A percentile compares a stretch with the other conserved stretches of the same genome.
Conservation (phyloP, 2,329 filamentous ascomycete genomes). For the Teratosphaeria nubilosa region DNA sequence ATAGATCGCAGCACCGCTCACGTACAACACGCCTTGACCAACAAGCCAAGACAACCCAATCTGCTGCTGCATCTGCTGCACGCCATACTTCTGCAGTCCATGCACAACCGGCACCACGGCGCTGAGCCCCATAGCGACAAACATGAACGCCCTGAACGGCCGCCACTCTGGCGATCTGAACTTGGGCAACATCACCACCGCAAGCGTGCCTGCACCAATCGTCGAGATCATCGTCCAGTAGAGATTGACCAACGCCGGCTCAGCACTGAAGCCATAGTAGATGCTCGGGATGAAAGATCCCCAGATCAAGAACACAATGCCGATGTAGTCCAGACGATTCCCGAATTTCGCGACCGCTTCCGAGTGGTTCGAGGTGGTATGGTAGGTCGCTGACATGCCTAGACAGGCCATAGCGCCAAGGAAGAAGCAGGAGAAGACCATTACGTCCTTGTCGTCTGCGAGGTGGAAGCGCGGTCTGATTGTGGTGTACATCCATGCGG, state of each 20-base stretch:
- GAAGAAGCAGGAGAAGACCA: slow-evolving; percentile 72
- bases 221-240: slow-evolving; percentile 74
- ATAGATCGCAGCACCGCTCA: slow-evolving; percentile 76
- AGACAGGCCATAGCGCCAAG: slow-evolving; percentile 44
- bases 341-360: slow-evolving; percentile 67
- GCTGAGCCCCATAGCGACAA: slow-evolving; percentile 75
- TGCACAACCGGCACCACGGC: slow-evolving; percentile 77
- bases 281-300: slow-evolving; percentile 75
- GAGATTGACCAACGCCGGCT: slow-evolving; percentile 51
- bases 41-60: slow-evolving; percentile 77
- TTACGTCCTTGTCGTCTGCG: slow-evolving; percentile 53
- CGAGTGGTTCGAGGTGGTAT: slow-evolving; percentile 79
- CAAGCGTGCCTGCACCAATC: slow-evolving; percentile 65
- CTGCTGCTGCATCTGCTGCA: slow-evolving; percentile 53
- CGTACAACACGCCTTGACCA: slow-evolving; percentile 72
- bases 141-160: slow-evolving; percentile 80
- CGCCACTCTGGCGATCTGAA: slow-evolving; percentile 80
- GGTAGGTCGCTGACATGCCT: slow-evolving; percentile 56
- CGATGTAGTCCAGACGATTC: slow-evolving; percentile 89
- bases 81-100: slow-evolving; percentile 58
- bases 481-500: slow-evolving; percentile 44
- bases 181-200: slow-evolving; percentile 66
- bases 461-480: slow-evolving; percentile 56
- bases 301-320: slow-evolving; percentile 84
- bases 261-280: slow-evolving; percentile 75